Evolutionary conservation across 2,329 filamentous ascomycete genomes (phyloP).

Genomic region (Ceratocystis variospora): DNA sequence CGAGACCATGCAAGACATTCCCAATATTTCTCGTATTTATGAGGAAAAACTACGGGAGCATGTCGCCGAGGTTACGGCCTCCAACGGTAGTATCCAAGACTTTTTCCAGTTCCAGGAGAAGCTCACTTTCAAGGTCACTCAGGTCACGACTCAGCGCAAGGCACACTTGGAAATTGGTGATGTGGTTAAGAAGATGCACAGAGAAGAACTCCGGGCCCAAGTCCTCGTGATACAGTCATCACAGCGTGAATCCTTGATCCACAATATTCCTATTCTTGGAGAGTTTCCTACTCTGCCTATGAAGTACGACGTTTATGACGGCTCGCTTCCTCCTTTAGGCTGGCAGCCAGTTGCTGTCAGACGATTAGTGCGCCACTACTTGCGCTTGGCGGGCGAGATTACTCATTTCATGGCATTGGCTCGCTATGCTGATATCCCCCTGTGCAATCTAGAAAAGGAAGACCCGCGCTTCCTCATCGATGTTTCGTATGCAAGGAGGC

Average conservation of each 20-base stretch:
- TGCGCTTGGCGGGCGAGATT: constrained; percentile 87
- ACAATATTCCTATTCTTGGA: constrained; percentile 70
- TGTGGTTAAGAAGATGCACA: constrained; percentile 76
- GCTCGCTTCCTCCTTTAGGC: constrained; percentile 74
- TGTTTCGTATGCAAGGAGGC: constrained; percentile 76
- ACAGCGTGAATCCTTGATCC: constrained; percentile 63
- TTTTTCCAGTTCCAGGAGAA: constrained; percentile 79
- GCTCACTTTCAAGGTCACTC: constrained; percentile 70
- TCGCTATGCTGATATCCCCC: constrained; percentile 80
- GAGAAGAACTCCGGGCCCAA: constrained; percentile 65
- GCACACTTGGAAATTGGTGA: constrained; percentile 80
- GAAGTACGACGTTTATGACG: constrained; percentile 69
- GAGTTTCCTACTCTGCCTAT: constrained; percentile 76
- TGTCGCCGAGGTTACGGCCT: constrained; percentile 50
- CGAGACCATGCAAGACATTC: constrained; percentile 66
- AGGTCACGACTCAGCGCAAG: constrained; percentile 81
- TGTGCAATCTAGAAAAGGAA: constrained; percentile 90
- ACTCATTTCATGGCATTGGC: constrained; percentile 76
- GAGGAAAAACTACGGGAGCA: constrained; percentile 56
- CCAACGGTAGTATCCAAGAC: constrained; percentile 51
- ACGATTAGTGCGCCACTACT: constrained; percentile 74
- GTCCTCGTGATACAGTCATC: constrained; percentile 86
- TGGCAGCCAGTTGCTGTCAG: constrained; percentile 88
- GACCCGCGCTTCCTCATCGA: constrained; percentile 94
- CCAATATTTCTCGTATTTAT: constrained; percentile 84